A percentile compares a stretch with the other conserved stretches of the same genome.
Conservation (phyloP, 1,284 basidiomycete species). For the Schizophyllum amplum region DNA sequence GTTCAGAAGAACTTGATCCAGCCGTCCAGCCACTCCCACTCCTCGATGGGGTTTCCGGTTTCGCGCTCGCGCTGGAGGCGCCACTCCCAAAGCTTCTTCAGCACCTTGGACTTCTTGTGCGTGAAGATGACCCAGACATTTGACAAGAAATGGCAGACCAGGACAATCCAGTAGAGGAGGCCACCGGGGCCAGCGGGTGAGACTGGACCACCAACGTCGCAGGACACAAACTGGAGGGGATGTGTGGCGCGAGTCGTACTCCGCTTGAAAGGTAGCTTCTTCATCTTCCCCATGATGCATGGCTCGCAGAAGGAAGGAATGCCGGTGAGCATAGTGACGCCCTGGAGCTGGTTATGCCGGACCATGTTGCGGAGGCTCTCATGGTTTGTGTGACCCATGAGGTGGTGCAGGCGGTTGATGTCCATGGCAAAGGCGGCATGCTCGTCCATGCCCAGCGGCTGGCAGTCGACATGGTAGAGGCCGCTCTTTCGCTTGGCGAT, state of each 20-base stretch:
- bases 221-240: conserved; percentile 21
- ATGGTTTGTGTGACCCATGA: neutral
- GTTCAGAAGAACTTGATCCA: conserved; percentile 17
- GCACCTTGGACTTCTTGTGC: conserved; percentile 13
- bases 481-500: too few species aligned
- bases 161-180: conserved; percentile 13
- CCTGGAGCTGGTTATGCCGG: neutral
- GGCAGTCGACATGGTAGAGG: too few species aligned
- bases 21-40: conserved; percentile 13
- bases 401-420: neutral
- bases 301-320: conserved; percentile 16
- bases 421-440: neutral
- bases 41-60: conserved; percentile 1
- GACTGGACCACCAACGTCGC: conserved; percentile 23
- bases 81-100: too few species aligned
- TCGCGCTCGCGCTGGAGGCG: too few species aligned
- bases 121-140: conserved; percentile 21
- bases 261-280: conserved; percentile 17
- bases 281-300: conserved; percentile 18
- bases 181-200: conserved; percentile 14
- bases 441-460: too few species aligned
- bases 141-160: too few species aligned
- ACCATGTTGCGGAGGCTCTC: neutral
- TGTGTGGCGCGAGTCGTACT: conserved; percentile 9
- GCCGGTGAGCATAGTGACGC: neutral